phyloP scores from a whole-genome alignment of 1,139 yeast genomes.

The Pneumocystis jirovecii region DNA sequence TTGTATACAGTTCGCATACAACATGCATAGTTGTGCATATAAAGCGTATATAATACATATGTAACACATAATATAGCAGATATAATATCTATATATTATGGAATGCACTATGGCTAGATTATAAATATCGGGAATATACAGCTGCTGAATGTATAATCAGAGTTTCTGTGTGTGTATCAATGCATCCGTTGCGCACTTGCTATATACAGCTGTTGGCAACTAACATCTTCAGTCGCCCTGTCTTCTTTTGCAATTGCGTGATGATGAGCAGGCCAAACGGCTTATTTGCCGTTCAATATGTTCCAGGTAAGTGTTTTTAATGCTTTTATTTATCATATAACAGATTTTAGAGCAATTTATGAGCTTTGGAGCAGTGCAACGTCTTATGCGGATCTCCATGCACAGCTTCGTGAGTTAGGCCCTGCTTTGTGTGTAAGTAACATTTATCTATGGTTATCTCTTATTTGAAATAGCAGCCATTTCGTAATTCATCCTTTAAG shows the following conservation, averaged over 20 bases:
- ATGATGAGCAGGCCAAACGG: constrained; percentile 50
- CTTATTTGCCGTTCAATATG: constrained; percentile 50
- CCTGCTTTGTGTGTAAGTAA: neutral
- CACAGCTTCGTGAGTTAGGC: constrained; percentile 30
- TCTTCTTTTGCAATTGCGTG: constrained; percentile 44
- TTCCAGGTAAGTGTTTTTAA: neutral
- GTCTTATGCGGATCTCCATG: constrained; percentile 43
- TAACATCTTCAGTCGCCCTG: constrained; percentile 36
- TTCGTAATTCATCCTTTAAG: constrained; percentile 44
- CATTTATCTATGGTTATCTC: neutral
- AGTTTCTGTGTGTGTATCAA: no score
- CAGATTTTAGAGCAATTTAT: constrained; percentile 55
- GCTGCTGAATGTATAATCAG: no score
- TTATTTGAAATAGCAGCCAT: constrained; percentile 15
- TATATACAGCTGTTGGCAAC: neutral
- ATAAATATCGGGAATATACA: no score
- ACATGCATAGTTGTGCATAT: neutral
- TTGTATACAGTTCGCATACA: neutral
- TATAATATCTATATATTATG: no score
- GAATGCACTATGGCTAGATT: no score
- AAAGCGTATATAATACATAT: neutral
- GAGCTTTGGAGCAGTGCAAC: constrained; percentile 72
- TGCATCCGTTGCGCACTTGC: no score
- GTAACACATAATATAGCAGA: no score
- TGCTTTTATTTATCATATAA: neutral